Evolutionary conservation across 2,329 filamentous ascomycete genomes (phyloP), one percentile per base, ranked within the genome.

Genomic region (Cadophora sp.): DNA sequence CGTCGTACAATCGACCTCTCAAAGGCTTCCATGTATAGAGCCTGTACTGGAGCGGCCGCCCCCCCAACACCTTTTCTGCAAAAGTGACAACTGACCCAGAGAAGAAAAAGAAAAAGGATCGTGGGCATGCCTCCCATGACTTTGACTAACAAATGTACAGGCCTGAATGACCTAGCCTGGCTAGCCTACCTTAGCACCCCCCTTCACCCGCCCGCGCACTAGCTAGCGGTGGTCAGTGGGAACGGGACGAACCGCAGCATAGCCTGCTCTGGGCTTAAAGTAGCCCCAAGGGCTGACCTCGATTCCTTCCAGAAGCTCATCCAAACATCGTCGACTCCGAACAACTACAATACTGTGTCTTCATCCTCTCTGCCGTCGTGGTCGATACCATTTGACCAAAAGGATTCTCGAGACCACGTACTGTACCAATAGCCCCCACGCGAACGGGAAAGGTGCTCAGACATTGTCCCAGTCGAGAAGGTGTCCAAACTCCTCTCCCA

Each of bases 191-290:
- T 20, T 56, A n/a, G n/a, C n/a, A n/a, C n/a, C n/a, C n/a, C n/a
- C 30, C 53, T 22, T 39, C 51, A 36, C 59, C 45, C 16, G 22
- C 59, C 45, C 16, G 22, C 59, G 36, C 27, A 62, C 50, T 58
- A 64, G 43, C 50, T 58, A 64, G 43, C 24, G 27, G 39, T 47
- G 39, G 41, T 33, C 16, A 6, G 27, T 39, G 30, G 45, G 59
- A 64, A 24, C 62, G 62, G 62, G 62, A 56, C 62, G 43, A 64
- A 47, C 62, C 62, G 62, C 55, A 59, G 22, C 45, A 18, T 43
- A 30, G 33, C 36, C 41, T 59, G 27, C 24, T 33, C 18, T 39
- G 27, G 27, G 27, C 27, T 30, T 30, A 30, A 30, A 30, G 27
- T 27, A 22, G 30, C 16, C 16, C 22, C 4, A 16, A 39, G 56